These are phyloP conservation scores for Plasmopara viticola DNA, from an alignment of 352 stramenopile genomes.

Conservation along the genomic window DNA sequence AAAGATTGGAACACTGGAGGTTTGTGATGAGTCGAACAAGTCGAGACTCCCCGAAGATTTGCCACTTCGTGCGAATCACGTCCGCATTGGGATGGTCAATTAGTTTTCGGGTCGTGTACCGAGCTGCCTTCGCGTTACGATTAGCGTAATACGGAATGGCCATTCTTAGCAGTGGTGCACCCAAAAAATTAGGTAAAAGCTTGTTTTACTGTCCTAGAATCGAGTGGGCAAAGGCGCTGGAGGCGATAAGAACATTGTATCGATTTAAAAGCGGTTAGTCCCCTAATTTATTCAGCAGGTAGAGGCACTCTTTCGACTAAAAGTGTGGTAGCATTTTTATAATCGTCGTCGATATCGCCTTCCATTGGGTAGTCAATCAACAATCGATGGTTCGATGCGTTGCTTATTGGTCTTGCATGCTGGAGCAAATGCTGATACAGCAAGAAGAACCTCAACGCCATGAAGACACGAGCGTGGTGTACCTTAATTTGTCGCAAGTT, in stretches of 20 bases:
- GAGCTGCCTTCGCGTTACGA: slow-evolving; percentile 54
- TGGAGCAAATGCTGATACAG: slow-evolving; percentile 80
- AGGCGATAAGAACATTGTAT: slow-evolving; percentile 68
- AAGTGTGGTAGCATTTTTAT: slow-evolving; percentile 79
- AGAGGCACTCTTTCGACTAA: slow-evolving; percentile 77
- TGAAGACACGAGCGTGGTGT: slow-evolving; percentile 77
- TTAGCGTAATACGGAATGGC: slow-evolving; percentile 81
- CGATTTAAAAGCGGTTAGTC: slow-evolving; percentile 80
- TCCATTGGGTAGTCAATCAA: slow-evolving; percentile 82
- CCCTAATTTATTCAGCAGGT: slow-evolving; percentile 74
- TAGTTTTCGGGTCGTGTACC: slow-evolving; percentile 67
- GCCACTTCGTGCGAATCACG: slow-evolving; percentile 80
- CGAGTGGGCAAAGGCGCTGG: slow-evolving; percentile 70
- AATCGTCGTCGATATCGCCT: slow-evolving; percentile 81
- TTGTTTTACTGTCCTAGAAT: slow-evolving; percentile 63
- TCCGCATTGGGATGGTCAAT: slow-evolving; percentile 79
- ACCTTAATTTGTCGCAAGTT: slow-evolving; percentile 81
- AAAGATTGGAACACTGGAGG: slow-evolving; percentile 53
- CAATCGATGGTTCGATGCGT: slow-evolving; percentile 65
- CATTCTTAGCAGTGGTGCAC: slow-evolving; percentile 47
- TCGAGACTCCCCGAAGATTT: slow-evolving; percentile 75
- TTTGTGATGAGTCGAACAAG: slow-evolving; percentile 62
- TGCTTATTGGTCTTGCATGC: slow-evolving; percentile 58
- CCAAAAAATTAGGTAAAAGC: slow-evolving; percentile 50
- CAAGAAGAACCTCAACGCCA: slow-evolving; percentile 75